Percentiles rank a stretch among this genome's conserved stretches.
These are phyloP conservation scores for Tausonia pullulans DNA, from an alignment of 1,284 basidiomycete genomes.

Conservation along the genomic window DNA sequence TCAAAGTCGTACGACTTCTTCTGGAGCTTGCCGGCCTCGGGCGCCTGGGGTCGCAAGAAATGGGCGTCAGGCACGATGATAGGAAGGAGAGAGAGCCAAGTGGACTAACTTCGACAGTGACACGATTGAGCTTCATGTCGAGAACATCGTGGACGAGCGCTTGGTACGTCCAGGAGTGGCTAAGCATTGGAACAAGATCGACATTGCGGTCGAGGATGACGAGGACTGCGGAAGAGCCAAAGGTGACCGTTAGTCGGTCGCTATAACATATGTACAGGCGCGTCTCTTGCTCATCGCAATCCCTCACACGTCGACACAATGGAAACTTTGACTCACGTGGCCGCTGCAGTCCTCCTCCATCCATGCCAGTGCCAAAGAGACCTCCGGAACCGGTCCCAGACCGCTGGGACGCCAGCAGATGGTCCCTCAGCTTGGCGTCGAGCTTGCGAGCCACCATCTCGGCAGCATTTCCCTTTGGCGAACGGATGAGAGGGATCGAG, in stretches of 20 bases:
- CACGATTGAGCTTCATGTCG: conserved; percentile 92
- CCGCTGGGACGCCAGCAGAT: conserved; percentile 67
- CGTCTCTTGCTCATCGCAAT: not conserved
- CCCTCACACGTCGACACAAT: not conserved
- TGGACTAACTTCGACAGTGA: conserved; percentile 53
- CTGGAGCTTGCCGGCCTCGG: conserved; percentile 47
- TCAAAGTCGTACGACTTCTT: conserved; percentile 94
- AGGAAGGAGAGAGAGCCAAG: not conserved
- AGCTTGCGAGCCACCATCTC: conserved; percentile 97
- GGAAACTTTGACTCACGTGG: conserved; percentile 48
- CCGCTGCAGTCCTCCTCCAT: conserved; percentile 51
- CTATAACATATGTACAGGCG: conserved; percentile 6
- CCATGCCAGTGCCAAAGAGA: conserved; percentile 46
- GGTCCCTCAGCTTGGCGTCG: conserved; percentile 84
- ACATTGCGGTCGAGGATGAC: conserved; percentile 91
- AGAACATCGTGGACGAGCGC: conserved; percentile 95
- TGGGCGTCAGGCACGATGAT: not conserved
- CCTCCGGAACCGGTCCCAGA: conserved; percentile 40
- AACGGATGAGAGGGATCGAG: conserved; percentile 87
- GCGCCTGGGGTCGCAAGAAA: conserved; percentile 29
- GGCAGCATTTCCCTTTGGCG: conserved; percentile 89
- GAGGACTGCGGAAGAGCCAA: conserved; percentile 48
- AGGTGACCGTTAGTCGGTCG: conserved; percentile 5
- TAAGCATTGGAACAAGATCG: conserved; percentile 87
- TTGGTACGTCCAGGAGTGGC: conserved; percentile 99